A percentile compares a stretch with the other conserved stretches of the same genome.
Evolutionary conservation across 805 yeast species (phyloP).

Genomic region (Scheffersomyces lignosus): DNA sequence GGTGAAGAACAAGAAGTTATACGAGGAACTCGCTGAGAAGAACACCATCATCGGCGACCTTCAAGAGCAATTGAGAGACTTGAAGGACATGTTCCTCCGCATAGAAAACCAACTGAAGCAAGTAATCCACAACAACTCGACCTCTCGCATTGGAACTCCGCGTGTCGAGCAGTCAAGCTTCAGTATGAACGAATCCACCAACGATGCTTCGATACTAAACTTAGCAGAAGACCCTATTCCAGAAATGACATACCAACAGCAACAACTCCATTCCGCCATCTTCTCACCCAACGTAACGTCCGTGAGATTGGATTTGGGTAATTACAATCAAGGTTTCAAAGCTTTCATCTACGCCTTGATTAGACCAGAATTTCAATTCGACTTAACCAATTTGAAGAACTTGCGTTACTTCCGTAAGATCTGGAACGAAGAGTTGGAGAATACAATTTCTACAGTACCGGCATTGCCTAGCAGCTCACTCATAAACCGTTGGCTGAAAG

Average conservation of each 20-base stretch:
- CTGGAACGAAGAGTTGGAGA: conserved; percentile 75
- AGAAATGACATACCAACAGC: conserved; percentile 7
- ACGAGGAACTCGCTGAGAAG: conserved; percentile 60
- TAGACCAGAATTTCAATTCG: conserved; percentile 35
- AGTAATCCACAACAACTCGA: not conserved
- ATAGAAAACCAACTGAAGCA: conserved; percentile 45
- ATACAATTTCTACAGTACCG: conserved; percentile 32
- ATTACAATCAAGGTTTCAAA: conserved; percentile 45
- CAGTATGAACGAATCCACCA: not conserved
- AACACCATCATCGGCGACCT: conserved; percentile 65
- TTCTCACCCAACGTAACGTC: conserved; percentile 37
- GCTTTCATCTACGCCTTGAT: conserved; percentile 36
- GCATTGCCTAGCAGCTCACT: conserved; percentile 55
- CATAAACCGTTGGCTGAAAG: conserved; percentile 43
- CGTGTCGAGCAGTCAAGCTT: not conserved
- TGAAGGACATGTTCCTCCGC: conserved; percentile 60
- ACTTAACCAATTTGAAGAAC: conserved; percentile 44
- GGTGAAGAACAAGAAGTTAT: conserved; percentile 55
- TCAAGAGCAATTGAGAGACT: conserved; percentile 63
- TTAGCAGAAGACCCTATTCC: conserved; percentile 5
- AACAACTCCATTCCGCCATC: conserved; percentile 21
- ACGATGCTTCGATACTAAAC: conserved; percentile 1
- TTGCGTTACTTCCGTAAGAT: conserved; percentile 63
- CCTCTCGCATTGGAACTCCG: not conserved
- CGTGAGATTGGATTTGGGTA: conserved; percentile 45